A percentile compares a stretch with the other conserved stretches of the same genome.
phyloP scores from a whole-genome alignment of 2,329 filamentous ascomycete genomes.

The Fonsecaea erecta region DNA sequence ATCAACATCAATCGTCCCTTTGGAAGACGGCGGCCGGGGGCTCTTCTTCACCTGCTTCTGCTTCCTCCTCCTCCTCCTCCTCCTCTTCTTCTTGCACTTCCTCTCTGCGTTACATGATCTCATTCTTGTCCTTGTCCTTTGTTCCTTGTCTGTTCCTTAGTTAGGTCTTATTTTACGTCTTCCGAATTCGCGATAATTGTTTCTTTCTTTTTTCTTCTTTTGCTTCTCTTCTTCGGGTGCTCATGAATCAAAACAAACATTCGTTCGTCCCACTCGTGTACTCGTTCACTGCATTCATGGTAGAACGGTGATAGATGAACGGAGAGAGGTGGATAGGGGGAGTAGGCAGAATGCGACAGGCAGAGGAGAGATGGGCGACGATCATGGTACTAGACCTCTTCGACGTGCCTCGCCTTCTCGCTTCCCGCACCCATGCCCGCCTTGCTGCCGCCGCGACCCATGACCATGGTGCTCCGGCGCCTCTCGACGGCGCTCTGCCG shows the following conservation, averaged over 20 bases:
- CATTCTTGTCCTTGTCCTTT: not conserved
- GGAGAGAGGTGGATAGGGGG: too few relatives aligned
- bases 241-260: not conserved
- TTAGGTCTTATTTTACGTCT: too few relatives aligned
- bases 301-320: too few relatives aligned
- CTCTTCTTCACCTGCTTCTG: not conserved
- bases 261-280: not conserved
- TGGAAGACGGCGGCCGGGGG: too few relatives aligned
- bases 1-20: too few relatives aligned
- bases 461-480: constrained; percentile 21
- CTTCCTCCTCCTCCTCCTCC: not conserved
- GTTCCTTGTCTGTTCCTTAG: too few relatives aligned
- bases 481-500: constrained; percentile 38
- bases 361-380: too few relatives aligned
- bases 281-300: not conserved
- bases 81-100: not conserved
- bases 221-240: not conserved
- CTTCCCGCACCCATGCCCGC: not conserved
- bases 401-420: constrained; percentile 12
- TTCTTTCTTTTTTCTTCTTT: too few relatives aligned
- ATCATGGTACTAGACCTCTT: constrained; percentile 17
- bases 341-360: too few relatives aligned
- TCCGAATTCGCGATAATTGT: too few relatives aligned
- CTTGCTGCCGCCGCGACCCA: not conserved
- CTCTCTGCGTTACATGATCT: too few relatives aligned